Evolutionary conservation across 768 basidiomycete genomes (phyloP), one percentile per base, ranked within the genome.

Genomic region (Kwoniella europaea): DNA sequence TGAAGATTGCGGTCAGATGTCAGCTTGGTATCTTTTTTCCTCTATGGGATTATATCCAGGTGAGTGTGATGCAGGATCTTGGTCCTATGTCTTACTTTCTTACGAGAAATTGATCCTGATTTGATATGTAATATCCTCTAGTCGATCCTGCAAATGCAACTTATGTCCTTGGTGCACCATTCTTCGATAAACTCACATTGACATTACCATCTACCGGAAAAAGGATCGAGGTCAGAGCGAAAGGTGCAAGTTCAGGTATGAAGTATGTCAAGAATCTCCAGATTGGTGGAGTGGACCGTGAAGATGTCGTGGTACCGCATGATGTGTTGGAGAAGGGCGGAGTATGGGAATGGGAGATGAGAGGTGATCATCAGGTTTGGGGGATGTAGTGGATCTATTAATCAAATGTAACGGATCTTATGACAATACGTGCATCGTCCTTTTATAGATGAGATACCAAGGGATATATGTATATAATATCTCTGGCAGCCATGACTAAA

Each of bases 1-100:
- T 75, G 92, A 94, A 80, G 92, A 94, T 78, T 93, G 92, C 73
- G 92, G 92, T 1, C 92, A 94, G 80, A 93, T 93, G 92, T 91
- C 90, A 75, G 91, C 92, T 0, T 93, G 92, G 92, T 93, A 90
- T 75, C 86, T 93, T 15, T 93, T 92, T 84, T 90, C 88, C 61
- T 88, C 91, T 0, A 86, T 94, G 82, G 92, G 92, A 1, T 91
- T 93, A 82, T 93, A 93, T 75, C 91, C 81, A n/a, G 76, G 79
- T 81, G 44, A 65, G 75, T 71, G 41, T 27, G 27, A 15, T 59
- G 22, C 57, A n/a, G 5, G 10, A 18, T 35, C 7, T 35, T 7
- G 35, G 7, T 35, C 7, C 35, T 35, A 6, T 35, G 7, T 35
- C 35, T 35, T 6, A 1, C 4, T n/a, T n/a, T n/a, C n/a, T n/a